Evolutionary conservation across 345 rosid genomes (phyloP).

Genomic region (Citrus unshiu): DNA sequence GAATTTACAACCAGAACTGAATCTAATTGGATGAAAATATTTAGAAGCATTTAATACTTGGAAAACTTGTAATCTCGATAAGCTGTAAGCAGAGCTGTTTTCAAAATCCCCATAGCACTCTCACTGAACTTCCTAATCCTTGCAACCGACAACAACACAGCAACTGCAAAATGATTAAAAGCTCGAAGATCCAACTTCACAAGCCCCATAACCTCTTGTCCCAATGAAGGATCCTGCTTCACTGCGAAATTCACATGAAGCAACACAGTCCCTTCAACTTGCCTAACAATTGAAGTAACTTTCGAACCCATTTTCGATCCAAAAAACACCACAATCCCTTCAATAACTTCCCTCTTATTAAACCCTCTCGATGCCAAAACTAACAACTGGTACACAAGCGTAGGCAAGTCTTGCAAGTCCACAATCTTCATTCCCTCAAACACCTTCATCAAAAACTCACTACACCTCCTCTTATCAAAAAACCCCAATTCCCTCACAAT

Average conservation of each 20-base stretch:
- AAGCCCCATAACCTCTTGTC: conserved; percentile 62
- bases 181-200: conserved; percentile 54
- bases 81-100: conserved; percentile 51
- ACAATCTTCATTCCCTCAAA: conserved; percentile 49
- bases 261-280: conserved; percentile 76
- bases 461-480: conserved; percentile 48
- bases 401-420: conserved; percentile 79
- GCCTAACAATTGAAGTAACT: conserved; percentile 52
- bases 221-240: conserved; percentile 87
- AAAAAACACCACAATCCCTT: conserved; percentile 63
- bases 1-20: not conserved
- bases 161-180: conserved; percentile 64
- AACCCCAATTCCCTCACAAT: conserved; percentile 54
- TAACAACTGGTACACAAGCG: conserved; percentile 63
- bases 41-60: conserved; percentile 19
- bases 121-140: conserved; percentile 65
- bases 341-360: conserved; percentile 63
- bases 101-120: conserved; percentile 46
- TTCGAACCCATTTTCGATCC: conserved; percentile 50
- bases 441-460: conserved; percentile 62
- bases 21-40: not conserved
- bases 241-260: conserved; percentile 86
- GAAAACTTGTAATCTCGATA: conserved; percentile 57
- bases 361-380: conserved; percentile 81
- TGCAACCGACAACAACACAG: conserved; percentile 70